Percentiles rank a stretch among this genome's conserved stretches.
phyloP scores from a whole-genome alignment of 192 early-diverging fungal genomes.

The Coemansia sp. region DNA sequence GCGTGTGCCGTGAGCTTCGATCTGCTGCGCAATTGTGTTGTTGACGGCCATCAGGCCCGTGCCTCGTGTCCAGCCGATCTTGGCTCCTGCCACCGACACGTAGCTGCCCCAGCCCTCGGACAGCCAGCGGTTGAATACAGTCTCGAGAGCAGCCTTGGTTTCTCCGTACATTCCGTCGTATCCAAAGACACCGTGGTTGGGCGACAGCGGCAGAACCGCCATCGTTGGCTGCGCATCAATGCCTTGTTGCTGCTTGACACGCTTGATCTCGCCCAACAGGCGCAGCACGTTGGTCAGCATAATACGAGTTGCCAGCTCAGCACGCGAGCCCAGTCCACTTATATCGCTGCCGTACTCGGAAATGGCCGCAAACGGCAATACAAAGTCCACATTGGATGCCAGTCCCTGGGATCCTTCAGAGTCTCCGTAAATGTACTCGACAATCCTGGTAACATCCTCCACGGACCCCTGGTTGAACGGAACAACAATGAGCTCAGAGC shows the following conservation, averaged over 20 bases:
- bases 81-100: slow-evolving; percentile 82
- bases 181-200: slow-evolving; percentile 96
- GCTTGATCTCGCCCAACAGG: slow-evolving; percentile 80
- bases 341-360: slow-evolving; percentile 82
- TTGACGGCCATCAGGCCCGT: slow-evolving; percentile 91
- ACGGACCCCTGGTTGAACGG: slow-evolving; percentile 89
- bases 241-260: slow-evolving; percentile 65
- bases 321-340: slow-evolving; percentile 71
- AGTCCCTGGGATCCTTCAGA: slow-evolving; percentile 50
- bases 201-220: slow-evolving; percentile 86
- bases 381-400: slow-evolving; percentile 85
- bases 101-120: slow-evolving; percentile 84
- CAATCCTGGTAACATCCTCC: no score
- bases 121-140: slow-evolving; percentile 86
- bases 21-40: slow-evolving; percentile 80
- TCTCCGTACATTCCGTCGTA: slow-evolving; percentile 91
- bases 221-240: slow-evolving; percentile 79
- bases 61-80: slow-evolving; percentile 97
- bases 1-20: slow-evolving; percentile 78
- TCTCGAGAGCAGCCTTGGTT: slow-evolving; percentile 89
- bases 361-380: slow-evolving; percentile 93
- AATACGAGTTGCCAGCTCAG: slow-evolving; percentile 84
- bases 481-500: slow-evolving; percentile 81
- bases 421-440: slow-evolving; percentile 78
- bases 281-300: slow-evolving; percentile 94